These are phyloP conservation scores for Hyphopichia wangnamkhiaoensis DNA, from an alignment of 1,139 yeast species.

Conservation along the genomic window DNA sequence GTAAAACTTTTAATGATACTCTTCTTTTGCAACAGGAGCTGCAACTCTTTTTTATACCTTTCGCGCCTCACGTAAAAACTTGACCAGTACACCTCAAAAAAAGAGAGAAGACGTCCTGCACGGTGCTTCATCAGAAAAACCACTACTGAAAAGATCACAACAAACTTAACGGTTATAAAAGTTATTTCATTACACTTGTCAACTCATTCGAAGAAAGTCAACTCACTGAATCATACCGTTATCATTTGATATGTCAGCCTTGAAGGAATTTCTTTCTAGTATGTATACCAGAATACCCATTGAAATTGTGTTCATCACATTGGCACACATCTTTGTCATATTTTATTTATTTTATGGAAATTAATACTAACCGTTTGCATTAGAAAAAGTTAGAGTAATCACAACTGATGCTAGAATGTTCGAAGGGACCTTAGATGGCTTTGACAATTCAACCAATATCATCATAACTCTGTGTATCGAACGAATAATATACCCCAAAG, in stretches of 20 bases:
- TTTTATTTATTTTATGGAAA: not conserved
- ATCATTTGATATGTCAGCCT: slow-evolving; percentile 32
- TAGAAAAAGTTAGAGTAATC: slow-evolving; percentile 65
- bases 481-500: slow-evolving; percentile 37
- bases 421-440: slow-evolving; percentile 76
- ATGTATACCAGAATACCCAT: slow-evolving; percentile 21
- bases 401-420: slow-evolving; percentile 83
- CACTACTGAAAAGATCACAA: too few relatives aligned
- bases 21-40: too few relatives aligned
- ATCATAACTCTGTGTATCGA: slow-evolving; percentile 65
- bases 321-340: slow-evolving; percentile 1
- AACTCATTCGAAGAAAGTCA: too few relatives aligned
- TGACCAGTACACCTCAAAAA: too few relatives aligned
- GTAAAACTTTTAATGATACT: too few relatives aligned
- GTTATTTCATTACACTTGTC: too few relatives aligned
- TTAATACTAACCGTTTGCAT: slow-evolving; percentile 8
- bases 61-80: too few relatives aligned
- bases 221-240: too few relatives aligned
- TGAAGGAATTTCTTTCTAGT: slow-evolving; percentile 40
- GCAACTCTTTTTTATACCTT: too few relatives aligned
- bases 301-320: not conserved
- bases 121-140: too few relatives aligned
- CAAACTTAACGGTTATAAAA: too few relatives aligned
- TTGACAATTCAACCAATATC: slow-evolving; percentile 77
- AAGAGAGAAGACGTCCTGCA: too few relatives aligned